A percentile compares a stretch with the other conserved stretches of the same genome.
phyloP scores from a whole-genome alignment of 495 filamentous ascomycete genomes.

The Neurospora sp. region DNA sequence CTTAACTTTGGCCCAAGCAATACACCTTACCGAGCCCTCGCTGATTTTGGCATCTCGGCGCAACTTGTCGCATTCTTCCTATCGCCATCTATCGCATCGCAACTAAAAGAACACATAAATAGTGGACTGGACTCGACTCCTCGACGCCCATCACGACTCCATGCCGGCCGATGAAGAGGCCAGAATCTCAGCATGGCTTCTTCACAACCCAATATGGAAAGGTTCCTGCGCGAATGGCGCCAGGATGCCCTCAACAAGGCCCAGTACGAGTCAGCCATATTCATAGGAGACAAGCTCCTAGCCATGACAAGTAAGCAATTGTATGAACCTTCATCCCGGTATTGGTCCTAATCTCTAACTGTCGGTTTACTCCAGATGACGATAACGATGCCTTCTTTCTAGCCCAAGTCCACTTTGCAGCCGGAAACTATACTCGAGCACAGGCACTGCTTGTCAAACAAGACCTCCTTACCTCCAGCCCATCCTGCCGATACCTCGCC shows the following conservation, averaged over 20 bases:
- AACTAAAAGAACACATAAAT: background rate
- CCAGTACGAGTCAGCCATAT: slow-evolving; percentile 91
- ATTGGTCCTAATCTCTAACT: background rate
- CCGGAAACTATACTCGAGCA: slow-evolving; percentile 86
- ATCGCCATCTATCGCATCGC: background rate
- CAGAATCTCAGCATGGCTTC: slow-evolving; percentile 8
- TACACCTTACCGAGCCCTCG: background rate
- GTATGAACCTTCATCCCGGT: background rate
- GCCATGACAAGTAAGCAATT: slow-evolving; percentile 71
- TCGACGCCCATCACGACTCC: background rate
- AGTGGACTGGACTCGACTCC: background rate
- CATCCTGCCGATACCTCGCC: slow-evolving; percentile 83
- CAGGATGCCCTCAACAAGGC: slow-evolving; percentile 88
- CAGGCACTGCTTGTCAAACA: slow-evolving; percentile 75
- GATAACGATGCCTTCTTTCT: slow-evolving; percentile 90
- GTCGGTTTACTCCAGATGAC: slow-evolving; percentile 39
- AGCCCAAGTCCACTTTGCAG: slow-evolving; percentile 87
- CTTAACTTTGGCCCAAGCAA: background rate
- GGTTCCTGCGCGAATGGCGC: slow-evolving; percentile 82
- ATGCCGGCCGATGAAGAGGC: background rate
- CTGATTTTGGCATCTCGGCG: background rate
- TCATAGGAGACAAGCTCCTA: slow-evolving; percentile 91
- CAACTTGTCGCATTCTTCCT: background rate
- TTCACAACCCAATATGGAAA: slow-evolving; percentile 57
- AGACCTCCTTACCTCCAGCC: slow-evolving; percentile 68